Base-by-base conservation (phyloP, 345 rosid genomes). In the Aquilaria yunnanensis region DNA sequence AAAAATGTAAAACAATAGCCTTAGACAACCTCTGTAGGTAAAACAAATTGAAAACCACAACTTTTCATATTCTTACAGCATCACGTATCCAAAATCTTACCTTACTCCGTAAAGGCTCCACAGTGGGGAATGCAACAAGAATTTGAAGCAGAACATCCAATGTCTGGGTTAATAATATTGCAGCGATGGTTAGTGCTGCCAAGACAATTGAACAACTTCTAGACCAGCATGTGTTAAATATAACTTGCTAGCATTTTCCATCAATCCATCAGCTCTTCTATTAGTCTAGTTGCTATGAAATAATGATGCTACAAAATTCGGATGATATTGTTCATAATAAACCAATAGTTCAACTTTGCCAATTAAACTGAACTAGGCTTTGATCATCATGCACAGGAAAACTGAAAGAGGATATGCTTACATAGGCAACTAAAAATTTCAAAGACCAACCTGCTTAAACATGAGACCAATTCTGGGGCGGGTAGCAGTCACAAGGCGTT, bases 391-490 rank as follows among this genome's bases (percentile, higher is more conserved):
- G 5, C 3, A 23, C 43, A 37, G 0, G 43, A 37, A 37, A 37
- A 37, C 1, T 37, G 7, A 37, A 37, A 37, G 43, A 9, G 8
- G 43, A 37, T 9, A 9, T 0, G 5, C 43, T 37, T 37, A 9
- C 43, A 37, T 37, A 37, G 43, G 8, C 33, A 65, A 65, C n/a
- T 10, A 68, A 8, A 46, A 31, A 57, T 60, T 57, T 54, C 41
- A 32, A 65, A 55, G 60, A 72, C 84, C 60, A 62, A 93, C 99
- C 99, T 78, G 84, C 83, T 94, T 90, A 76, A 94, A 94, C 97
- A 94, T 90, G 66, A 74, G 81, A 64, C 97, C 97, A 60, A 94
- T 81, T 70, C 76, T 75, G 54, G 99, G 99, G 65, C 96, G 95
- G 70, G 92, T 88, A 13, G 83, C 76, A 16, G 86, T 90, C 53